Percentiles rank a stretch among this genome's conserved stretches.
Evolutionary conservation across 176 grass and related monocot genomes (phyloP).

Genomic region (Musa acuminata): DNA sequence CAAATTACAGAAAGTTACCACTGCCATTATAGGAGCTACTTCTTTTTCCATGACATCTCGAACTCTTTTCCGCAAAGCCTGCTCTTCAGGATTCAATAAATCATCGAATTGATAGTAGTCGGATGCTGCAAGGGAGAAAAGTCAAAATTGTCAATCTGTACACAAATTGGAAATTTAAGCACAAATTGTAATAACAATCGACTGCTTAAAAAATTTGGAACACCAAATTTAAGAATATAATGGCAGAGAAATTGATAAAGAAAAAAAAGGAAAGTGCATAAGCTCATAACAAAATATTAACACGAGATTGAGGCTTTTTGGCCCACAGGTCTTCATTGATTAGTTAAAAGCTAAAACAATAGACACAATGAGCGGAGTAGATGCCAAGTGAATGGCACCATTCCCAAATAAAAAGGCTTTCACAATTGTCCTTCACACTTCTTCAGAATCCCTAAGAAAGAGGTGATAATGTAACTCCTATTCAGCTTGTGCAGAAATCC

Average conservation of each 20-base stretch:
- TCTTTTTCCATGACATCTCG: constrained; percentile 61
- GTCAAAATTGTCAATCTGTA: background rate
- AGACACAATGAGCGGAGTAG: background rate
- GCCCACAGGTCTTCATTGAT: background rate
- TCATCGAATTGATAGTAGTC: constrained; percentile 93
- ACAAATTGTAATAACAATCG: background rate
- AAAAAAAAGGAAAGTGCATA: background rate
- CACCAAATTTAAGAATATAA: background rate
- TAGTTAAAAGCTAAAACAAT: background rate
- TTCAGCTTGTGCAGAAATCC: background rate
- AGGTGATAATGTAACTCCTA: no score
- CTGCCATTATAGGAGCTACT: constrained; percentile 80
- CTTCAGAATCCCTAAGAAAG: no score
- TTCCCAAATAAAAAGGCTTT: background rate
- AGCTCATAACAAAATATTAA: no score
- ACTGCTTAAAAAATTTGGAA: background rate
- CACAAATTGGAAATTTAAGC: background rate
- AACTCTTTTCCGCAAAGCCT: constrained; percentile 48
- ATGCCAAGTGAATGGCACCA: background rate
- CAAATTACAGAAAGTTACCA: constrained; percentile 29
- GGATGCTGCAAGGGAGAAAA: constrained; percentile 41
- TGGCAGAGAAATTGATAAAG: background rate
- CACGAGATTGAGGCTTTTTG: background rate
- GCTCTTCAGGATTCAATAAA: constrained; percentile 61
- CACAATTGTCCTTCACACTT: background rate